Evolutionary conservation across 2,329 filamentous ascomycete species (phyloP).

Genomic region (Parasarocladium wereldwijsianum): DNA sequence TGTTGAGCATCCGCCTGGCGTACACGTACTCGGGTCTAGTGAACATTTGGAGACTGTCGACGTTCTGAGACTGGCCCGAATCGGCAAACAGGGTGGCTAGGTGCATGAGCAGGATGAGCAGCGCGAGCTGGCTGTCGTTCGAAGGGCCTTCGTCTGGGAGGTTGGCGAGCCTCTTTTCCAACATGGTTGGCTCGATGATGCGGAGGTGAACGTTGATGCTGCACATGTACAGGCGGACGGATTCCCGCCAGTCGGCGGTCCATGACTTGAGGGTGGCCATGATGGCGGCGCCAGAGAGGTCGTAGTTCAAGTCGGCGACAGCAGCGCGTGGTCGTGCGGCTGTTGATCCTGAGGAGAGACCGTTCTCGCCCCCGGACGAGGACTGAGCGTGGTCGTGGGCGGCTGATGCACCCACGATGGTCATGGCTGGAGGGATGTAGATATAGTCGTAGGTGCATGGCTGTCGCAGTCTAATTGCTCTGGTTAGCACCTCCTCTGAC

Average conservation of each 20-base stretch:
- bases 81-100: slow-evolving; percentile 22
- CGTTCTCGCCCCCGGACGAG: slow-evolving; percentile 10
- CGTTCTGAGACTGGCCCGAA: slow-evolving; percentile 15
- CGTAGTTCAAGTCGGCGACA: slow-evolving; percentile 17
- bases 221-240: slow-evolving; percentile 22
- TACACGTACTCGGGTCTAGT: slow-evolving; percentile 22
- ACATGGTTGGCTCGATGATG: slow-evolving; percentile 23
- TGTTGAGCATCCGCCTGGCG: slow-evolving; percentile 21
- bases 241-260: slow-evolving; percentile 21
- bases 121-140: slow-evolving; percentile 17
- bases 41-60: slow-evolving; percentile 23
- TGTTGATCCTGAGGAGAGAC: not conserved
- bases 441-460: slow-evolving; percentile 22
- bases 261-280: slow-evolving; percentile 21
- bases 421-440: slow-evolving; percentile 19
- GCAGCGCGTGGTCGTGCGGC: slow-evolving; percentile 4
- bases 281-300: slow-evolving; percentile 21
- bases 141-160: slow-evolving; percentile 10
- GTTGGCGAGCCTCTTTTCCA: slow-evolving; percentile 16
- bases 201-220: slow-evolving; percentile 27
- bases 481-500: no score
- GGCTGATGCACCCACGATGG: slow-evolving; percentile 14
- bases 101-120: slow-evolving; percentile 27
- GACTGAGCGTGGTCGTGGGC: slow-evolving; percentile 11
- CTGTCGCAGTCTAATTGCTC: slow-evolving; percentile 6